These are phyloP conservation scores for Chytridium lagenaria DNA, from an alignment of 371 early-diverging fungal genomes.

Conservation along the genomic window DNA sequence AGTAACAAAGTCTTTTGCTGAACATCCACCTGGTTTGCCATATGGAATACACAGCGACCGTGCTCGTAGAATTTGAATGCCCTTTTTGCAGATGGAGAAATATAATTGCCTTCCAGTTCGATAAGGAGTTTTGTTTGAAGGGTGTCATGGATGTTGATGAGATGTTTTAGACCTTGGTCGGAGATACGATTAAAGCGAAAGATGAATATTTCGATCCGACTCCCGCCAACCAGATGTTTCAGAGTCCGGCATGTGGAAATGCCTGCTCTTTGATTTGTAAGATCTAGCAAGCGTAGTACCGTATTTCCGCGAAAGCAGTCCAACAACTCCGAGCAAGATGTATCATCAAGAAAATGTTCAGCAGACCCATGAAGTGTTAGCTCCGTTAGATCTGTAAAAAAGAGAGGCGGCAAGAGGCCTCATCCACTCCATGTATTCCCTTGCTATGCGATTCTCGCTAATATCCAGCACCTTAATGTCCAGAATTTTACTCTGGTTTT, in stretches of 20 bases:
- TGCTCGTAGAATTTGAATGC: neutral
- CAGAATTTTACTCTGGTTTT: neutral
- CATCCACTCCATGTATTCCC: neutral
- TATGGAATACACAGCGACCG: neutral
- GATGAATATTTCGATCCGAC: neutral
- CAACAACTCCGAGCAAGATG: neutral
- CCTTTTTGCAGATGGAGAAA: neutral
- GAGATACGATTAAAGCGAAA: neutral
- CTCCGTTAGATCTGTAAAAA: neutral
- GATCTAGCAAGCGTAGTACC: neutral
- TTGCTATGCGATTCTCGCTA: neutral
- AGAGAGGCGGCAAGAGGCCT: neutral
- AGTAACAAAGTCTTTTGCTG: constrained; percentile 9
- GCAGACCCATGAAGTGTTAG: neutral
- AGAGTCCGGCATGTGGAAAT: neutral
- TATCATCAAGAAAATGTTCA: neutral
- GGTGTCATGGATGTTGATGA: neutral
- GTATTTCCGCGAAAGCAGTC: neutral
- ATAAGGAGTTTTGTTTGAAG: neutral
- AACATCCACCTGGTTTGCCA: neutral
- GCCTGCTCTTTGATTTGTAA: neutral
- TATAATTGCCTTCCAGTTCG: neutral
- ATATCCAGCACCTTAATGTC: neutral
- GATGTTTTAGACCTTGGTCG: neutral
- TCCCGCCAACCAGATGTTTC: neutral